Percentiles rank a stretch among this genome's conserved stretches.
Evolutionary conservation across 2,329 filamentous ascomycete species (phyloP).

Genomic region (Thelonectria olida): DNA sequence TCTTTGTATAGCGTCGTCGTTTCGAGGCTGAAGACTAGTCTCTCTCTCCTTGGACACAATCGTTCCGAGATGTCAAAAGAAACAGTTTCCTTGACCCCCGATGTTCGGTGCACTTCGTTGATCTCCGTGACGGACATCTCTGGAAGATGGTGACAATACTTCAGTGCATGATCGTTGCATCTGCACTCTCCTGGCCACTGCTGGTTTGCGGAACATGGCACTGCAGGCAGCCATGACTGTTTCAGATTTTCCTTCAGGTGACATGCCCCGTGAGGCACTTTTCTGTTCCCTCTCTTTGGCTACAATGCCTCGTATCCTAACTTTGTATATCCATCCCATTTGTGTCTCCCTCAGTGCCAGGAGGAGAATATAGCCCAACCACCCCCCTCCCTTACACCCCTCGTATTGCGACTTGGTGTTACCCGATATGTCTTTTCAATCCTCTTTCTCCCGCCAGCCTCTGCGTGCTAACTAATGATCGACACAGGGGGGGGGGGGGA

Average conservation of each 20-base stretch:
- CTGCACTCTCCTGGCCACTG: not conserved
- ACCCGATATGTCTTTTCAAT: not conserved
- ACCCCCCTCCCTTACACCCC: not conserved
- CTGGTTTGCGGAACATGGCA: not conserved
- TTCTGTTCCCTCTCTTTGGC: not conserved
- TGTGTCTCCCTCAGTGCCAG: not conserved
- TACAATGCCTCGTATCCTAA: not conserved
- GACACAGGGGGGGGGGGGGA: too few relatives aligned
- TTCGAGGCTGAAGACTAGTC: slow-evolving; percentile 13
- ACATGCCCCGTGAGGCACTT: not conserved
- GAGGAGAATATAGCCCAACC: not conserved
- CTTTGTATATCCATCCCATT: not conserved
- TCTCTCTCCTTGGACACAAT: slow-evolving; percentile 11
- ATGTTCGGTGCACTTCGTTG: not conserved
- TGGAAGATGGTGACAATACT: not conserved
- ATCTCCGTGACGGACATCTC: not conserved
- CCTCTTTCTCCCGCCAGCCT: not conserved
- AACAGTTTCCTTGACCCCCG: not conserved
- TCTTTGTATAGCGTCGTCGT: slow-evolving; percentile 26
- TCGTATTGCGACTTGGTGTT: not conserved
- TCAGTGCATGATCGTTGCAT: not conserved
- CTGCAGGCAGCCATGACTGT: not conserved
- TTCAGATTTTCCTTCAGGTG: not conserved
- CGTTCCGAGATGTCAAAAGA: not conserved
- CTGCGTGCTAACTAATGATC: not conserved